Percentiles rank a stretch among this genome's conserved stretches.
Evolutionary conservation across 2,329 filamentous ascomycete species (phyloP).

Genomic region (Alternaria arborescens): DNA sequence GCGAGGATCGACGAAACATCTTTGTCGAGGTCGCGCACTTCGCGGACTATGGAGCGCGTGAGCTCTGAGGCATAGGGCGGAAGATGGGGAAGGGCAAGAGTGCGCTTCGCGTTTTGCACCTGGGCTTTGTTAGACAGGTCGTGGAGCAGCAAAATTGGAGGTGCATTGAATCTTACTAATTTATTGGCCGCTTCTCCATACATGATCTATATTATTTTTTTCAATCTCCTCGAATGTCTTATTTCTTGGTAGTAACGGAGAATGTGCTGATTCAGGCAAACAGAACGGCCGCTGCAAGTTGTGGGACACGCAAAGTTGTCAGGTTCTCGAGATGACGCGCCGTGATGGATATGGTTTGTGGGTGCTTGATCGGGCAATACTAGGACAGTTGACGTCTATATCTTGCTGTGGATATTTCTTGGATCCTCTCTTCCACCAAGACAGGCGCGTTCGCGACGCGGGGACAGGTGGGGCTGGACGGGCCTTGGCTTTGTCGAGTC

Average conservation of each 20-base stretch:
- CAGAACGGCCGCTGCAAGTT: not conserved
- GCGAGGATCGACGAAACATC: constrained; percentile 82
- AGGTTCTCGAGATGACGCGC: not conserved
- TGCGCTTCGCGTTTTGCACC: constrained; percentile 96
- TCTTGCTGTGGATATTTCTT: constrained; percentile 12
- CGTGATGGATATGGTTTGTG: not conserved
- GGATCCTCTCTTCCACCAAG: constrained; percentile 13
- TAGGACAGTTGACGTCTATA: not conserved
- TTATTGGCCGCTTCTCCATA: constrained; percentile 90
- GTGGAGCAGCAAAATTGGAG: not conserved
- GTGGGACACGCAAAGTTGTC: not conserved
- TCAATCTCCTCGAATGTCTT: not conserved
- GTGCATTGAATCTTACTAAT: constrained; percentile 64
- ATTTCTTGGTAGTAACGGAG: not conserved
- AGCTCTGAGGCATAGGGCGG: constrained; percentile 93
- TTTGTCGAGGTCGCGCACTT: constrained; percentile 91
- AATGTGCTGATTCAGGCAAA: not conserved
- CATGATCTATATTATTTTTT: constrained; percentile 61
- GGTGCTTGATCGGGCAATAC: not conserved
- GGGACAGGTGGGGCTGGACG: constrained; percentile 19
- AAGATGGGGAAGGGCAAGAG: constrained; percentile 82
- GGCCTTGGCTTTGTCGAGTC: constrained; percentile 25
- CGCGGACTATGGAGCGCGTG: constrained; percentile 84
- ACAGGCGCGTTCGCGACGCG: constrained; percentile 29
- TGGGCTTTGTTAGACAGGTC: constrained; percentile 48